phyloP scores from a whole-genome alignment of 805 yeast species.

The Yamadazyma sp. region DNA sequence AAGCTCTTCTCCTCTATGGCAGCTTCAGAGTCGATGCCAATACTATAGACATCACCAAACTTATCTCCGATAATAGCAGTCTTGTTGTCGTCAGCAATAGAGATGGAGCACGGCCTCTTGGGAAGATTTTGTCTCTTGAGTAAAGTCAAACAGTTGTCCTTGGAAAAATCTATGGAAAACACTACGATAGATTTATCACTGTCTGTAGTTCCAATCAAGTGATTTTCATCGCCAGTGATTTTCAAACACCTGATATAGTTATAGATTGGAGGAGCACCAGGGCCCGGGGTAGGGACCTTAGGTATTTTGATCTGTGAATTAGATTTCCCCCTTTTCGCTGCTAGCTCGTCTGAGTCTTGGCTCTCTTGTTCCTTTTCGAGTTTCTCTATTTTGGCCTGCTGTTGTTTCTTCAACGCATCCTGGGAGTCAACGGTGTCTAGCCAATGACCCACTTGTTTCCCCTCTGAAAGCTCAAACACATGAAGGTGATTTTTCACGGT shows the following conservation, averaged over 20 bases:
- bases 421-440: conserved; percentile 54
- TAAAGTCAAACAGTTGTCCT: conserved; percentile 45
- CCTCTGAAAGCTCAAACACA: conserved; percentile 44
- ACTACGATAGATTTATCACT: conserved; percentile 79
- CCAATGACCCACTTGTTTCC: conserved; percentile 58
- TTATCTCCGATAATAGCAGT: conserved; percentile 80
- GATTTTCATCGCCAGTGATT: conserved; percentile 49
- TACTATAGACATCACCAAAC: conserved; percentile 88
- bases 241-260: conserved; percentile 67
- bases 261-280: conserved; percentile 66
- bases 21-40: conserved; percentile 42
- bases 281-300: conserved; percentile 61
- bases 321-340: conserved; percentile 28
- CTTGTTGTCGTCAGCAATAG: conserved; percentile 51
- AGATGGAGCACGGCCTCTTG: conserved; percentile 87
- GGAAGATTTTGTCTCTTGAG: conserved; percentile 77
- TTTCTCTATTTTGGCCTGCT: conserved; percentile 39
- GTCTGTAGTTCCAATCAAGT: conserved; percentile 71
- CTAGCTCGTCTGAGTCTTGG: conserved; percentile 18
- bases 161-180: conserved; percentile 42
- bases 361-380: conserved; percentile 25
- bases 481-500: conserved; percentile 60
- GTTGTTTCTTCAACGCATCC: conserved; percentile 47
- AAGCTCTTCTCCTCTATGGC: conserved; percentile 42
- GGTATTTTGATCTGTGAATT: conserved; percentile 36